Evolutionary conservation across 2,329 filamentous ascomycete genomes (phyloP).

Genomic region (Nothomitra cinnamomea): DNA sequence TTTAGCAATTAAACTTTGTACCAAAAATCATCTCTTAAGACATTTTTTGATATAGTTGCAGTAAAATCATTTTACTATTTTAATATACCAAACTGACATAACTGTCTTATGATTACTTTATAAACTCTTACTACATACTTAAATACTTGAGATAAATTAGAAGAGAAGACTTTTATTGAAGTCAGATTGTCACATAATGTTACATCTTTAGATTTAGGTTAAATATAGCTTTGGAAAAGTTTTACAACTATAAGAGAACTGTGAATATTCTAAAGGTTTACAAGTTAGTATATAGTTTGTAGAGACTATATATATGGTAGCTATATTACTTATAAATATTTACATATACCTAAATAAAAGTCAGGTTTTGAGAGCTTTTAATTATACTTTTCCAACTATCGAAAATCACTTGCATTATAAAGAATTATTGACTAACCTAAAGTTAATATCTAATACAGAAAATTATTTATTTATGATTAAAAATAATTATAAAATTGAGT

Average conservation of each 20-base stretch:
- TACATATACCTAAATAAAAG: neutral
- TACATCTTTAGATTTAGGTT: neutral
- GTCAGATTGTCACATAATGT: no score
- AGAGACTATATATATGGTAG: neutral
- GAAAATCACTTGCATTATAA: neutral
- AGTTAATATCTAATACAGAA: neutral
- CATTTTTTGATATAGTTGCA: no score
- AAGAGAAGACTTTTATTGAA: no score
- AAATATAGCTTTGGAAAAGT: conserved; percentile 3
- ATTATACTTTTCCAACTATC: neutral
- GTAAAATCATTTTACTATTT: no score
- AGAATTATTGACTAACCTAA: neutral
- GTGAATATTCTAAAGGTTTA: neutral
- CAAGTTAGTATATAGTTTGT: neutral
- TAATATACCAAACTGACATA: no score
- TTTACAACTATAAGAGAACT: neutral
- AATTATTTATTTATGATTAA: no score
- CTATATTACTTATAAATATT: neutral
- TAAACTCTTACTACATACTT: no score
- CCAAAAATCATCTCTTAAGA: no score
- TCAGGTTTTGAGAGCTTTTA: neutral
- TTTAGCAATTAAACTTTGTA: no score
- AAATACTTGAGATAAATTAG: no score
- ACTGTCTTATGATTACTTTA: no score
- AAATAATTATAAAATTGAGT: no score